Percentiles rank a stretch among this genome's conserved stretches.
Conservation (phyloP, 1,139 yeast genomes). For the Blastobotrys arbuscula region DNA sequence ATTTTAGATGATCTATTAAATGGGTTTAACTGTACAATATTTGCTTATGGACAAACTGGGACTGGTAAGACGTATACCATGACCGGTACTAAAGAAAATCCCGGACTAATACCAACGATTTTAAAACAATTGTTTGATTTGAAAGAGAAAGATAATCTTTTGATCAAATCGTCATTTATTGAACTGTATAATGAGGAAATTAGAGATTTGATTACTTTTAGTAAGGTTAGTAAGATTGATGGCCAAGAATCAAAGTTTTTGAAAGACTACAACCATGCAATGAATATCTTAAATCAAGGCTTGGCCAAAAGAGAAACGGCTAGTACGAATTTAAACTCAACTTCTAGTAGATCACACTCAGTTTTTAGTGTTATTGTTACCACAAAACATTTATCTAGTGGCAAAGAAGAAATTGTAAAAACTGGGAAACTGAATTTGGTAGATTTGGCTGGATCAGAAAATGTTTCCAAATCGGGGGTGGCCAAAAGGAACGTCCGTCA, state of each 20-base stretch:
- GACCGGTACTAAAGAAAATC: slow-evolving; percentile 52
- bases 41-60: slow-evolving; percentile 90
- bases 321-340: slow-evolving; percentile 56
- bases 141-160: slow-evolving; percentile 42
- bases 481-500: slow-evolving; percentile 58
- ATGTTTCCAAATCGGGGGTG: slow-evolving; percentile 75
- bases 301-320: slow-evolving; percentile 51
- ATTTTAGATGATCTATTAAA: slow-evolving; percentile 34
- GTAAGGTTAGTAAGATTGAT: slow-evolving; percentile 35
- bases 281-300: slow-evolving; percentile 43
- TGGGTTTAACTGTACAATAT: slow-evolving; percentile 63
- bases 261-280: slow-evolving; percentile 33
- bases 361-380: slow-evolving; percentile 62
- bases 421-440: slow-evolving; percentile 71
- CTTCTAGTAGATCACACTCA: slow-evolving; percentile 58
- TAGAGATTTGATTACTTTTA: slow-evolving; percentile 45
- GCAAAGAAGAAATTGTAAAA: slow-evolving; percentile 50
- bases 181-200: slow-evolving; percentile 73
- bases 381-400: slow-evolving; percentile 33
- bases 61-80: slow-evolving; percentile 84
- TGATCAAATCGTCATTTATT: slow-evolving; percentile 63
- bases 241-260: slow-evolving; percentile 41
- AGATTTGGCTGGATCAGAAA: slow-evolving; percentile 87
- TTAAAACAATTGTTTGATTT: slow-evolving; percentile 29
- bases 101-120: slow-evolving; percentile 66